Base-by-base conservation (phyloP, 768 basidiomycete genomes). In the Lactarius sp. region DNA sequence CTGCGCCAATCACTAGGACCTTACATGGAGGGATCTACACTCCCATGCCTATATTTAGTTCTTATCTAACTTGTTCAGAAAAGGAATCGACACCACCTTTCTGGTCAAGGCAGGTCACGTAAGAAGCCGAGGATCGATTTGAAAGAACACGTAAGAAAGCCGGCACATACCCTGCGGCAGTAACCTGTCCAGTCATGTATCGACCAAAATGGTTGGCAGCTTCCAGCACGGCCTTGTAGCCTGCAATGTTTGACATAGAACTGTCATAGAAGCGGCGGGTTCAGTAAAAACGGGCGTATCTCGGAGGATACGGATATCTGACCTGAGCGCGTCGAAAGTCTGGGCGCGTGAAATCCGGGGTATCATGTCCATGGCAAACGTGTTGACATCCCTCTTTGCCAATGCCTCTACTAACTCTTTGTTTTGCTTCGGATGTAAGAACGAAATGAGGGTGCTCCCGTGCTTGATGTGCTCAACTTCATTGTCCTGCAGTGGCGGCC, bases 211-310 rank as follows among this genome's bases (percentile, higher is more conserved):
- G 83, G 73, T 92, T 93, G 31, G 91, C 90, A 36, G 92, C 92
- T 73, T 94, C 92, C 71, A 94, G 74, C 52, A 94, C 91, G 46
- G 92, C 92, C 73, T 94, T 92, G 74, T 94, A 94, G 13, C 92
- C 92, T n/a, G 91, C 83, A 47, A 92, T 94, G 71, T 94, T 94
- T n/a, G 88, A 86, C 92, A 94, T 94, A 31, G 91, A 93, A 70
- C 92, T 92, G 41, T 18, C 4, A 37, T 22, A 18, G n/a, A 12
- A 10, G 16, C 20, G 14, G 14, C 22, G n/a, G 18, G 31, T 34
- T n/a, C 51, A 33, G 60, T 6, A 60, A 59, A 18, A 49, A 20
- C 3, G n/a, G 14, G 13, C 18, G 3, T 14, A 33, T 14, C 37
- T 36, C 27, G 34, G 44, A 16, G 36, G 41, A 20, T 47, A 57